These are phyloP conservation scores for Kodamaea fukazawae DNA, from an alignment of 805 yeast species.

Conservation along the genomic window DNA sequence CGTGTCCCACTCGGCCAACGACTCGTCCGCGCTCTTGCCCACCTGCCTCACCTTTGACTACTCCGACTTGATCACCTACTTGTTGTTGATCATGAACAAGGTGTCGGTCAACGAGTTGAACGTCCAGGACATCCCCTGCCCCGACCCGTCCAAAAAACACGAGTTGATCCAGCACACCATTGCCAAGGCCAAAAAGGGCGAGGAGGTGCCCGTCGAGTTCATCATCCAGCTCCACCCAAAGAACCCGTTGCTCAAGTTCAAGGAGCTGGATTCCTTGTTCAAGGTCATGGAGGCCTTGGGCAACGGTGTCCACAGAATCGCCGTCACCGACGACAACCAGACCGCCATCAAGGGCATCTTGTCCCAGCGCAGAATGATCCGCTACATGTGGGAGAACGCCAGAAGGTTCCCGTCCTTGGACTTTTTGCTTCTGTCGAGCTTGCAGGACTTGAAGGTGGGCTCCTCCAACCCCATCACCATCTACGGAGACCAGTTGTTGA, in stretches of 20 bases:
- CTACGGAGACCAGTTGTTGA: conserved; percentile 80
- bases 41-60: conserved; percentile 87
- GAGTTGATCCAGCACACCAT: conserved; percentile 43
- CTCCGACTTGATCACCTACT: conserved; percentile 83
- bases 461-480: conserved; percentile 68
- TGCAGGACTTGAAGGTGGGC: conserved; percentile 77
- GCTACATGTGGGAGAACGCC: conserved; percentile 90
- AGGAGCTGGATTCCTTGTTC: conserved; percentile 63
- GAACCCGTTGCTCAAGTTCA: conserved; percentile 80
- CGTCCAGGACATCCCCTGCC: conserved; percentile 22
- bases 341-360: conserved; percentile 68
- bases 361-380: conserved; percentile 85
- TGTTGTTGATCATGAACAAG: conserved; percentile 80
- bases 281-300: conserved; percentile 85
- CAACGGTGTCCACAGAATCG: conserved; percentile 93
- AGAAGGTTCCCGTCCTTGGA: conserved; percentile 82
- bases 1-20: conserved; percentile 48
- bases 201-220: conserved; percentile 87
- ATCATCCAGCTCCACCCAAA: conserved; percentile 82
- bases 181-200: conserved; percentile 75
- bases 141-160: conserved; percentile 26
- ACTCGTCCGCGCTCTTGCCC: conserved; percentile 44
- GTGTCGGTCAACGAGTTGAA: conserved; percentile 38
- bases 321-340: conserved; percentile 61
- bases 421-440: conserved; percentile 61